Percentiles rank a stretch among this genome's conserved stretches.
Evolutionary conservation across 1,284 basidiomycete species (phyloP).

Genomic region (Fomitiporia mediterranea): DNA sequence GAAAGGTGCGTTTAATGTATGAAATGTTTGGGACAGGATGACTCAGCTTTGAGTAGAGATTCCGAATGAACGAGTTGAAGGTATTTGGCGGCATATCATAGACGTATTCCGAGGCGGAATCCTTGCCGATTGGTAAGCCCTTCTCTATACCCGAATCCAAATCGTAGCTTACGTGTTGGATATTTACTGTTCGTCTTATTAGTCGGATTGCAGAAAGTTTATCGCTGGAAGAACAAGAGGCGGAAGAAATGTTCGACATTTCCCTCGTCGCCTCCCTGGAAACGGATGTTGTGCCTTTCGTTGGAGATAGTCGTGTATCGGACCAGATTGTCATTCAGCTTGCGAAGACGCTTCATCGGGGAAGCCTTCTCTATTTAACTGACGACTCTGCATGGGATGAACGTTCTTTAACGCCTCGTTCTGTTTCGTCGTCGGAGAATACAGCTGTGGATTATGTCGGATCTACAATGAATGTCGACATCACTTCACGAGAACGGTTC

Average conservation of each 20-base stretch:
- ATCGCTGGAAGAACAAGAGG: constrained; percentile 59
- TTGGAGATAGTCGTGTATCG: constrained; percentile 68
- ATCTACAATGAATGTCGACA: constrained; percentile 52
- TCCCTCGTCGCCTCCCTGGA: constrained; percentile 77
- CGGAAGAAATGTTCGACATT: constrained; percentile 87
- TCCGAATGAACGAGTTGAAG: constrained; percentile 57
- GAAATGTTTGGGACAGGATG: not conserved
- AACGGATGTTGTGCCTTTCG: constrained; percentile 70
- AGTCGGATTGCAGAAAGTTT: constrained; percentile 54
- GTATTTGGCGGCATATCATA: constrained; percentile 83
- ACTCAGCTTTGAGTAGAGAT: constrained; percentile 40
- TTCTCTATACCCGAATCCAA: not conserved
- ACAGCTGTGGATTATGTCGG: constrained; percentile 43
- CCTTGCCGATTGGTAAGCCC: constrained; percentile 75
- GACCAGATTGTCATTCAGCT: constrained; percentile 69
- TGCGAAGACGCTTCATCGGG: constrained; percentile 69
- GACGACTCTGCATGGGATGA: constrained; percentile 26
- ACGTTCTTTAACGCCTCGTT: constrained; percentile 22
- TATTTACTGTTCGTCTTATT: not conserved
- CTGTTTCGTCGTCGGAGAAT: constrained; percentile 17
- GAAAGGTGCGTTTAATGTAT: constrained; percentile 35
- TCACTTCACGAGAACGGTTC: constrained; percentile 76
- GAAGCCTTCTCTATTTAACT: constrained; percentile 64
- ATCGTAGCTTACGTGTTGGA: not conserved
- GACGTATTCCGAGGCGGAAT: constrained; percentile 81